Conservation (phyloP, 495 filamentous ascomycete genomes). For the Tuber calosporum region DNA sequence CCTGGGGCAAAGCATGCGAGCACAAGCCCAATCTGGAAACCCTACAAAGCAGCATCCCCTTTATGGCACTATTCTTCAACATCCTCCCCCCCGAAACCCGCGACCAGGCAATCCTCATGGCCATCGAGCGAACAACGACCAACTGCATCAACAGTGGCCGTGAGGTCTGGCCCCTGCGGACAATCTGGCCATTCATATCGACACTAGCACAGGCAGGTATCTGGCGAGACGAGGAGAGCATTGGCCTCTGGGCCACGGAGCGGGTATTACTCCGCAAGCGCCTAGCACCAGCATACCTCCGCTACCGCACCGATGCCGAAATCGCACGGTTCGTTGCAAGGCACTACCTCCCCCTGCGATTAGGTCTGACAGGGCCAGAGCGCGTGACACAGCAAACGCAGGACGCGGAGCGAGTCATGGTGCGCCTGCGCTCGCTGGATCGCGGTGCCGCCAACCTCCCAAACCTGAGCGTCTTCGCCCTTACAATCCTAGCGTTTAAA, state of each 20-base stretch:
- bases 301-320: conserved; percentile 27
- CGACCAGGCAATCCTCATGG: conserved; percentile 14
- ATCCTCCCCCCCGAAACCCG: conserved; percentile 19
- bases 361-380: conserved; percentile 17
- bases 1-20: conserved; percentile 18
- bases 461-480: conserved; percentile 20
- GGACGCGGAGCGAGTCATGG: conserved; percentile 23
- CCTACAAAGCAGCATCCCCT: conserved; percentile 25
- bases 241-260: conserved; percentile 27
- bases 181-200: conserved; percentile 29
- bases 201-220: conserved; percentile 23
- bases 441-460: neutral
- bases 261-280: conserved; percentile 27
- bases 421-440: conserved; percentile 17
- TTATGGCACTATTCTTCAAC: conserved; percentile 20
- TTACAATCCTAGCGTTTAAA: conserved; percentile 25
- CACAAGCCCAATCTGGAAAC: conserved; percentile 9
- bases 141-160: conserved; percentile 16
- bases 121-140: conserved; percentile 16
- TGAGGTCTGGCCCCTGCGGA: conserved; percentile 21
- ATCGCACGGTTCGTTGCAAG: conserved; percentile 31
- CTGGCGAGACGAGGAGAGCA: conserved; percentile 27
- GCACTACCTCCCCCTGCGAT: conserved; percentile 28
- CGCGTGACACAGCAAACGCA: neutral
- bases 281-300: conserved; percentile 26